These are phyloP conservation scores for Boletellus ananiceps DNA, from an alignment of 768 basidiomycete species.

Conservation along the genomic window DNA sequence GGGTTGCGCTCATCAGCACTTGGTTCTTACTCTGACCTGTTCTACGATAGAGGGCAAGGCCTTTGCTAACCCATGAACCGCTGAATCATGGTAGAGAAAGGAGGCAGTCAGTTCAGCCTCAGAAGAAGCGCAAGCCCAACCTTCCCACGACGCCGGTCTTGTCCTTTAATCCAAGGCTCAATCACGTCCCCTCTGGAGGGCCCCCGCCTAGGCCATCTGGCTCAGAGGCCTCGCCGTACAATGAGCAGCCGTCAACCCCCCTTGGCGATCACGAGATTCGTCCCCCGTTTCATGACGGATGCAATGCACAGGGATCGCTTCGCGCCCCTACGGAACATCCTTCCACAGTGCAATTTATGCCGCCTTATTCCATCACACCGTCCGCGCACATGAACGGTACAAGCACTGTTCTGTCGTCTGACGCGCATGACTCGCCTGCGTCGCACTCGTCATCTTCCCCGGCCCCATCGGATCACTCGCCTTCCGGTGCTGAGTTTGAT, in stretches of 20 bases:
- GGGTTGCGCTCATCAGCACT: conserved; percentile 13
- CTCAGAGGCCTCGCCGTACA: conserved; percentile 8
- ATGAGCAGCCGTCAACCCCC: conserved; percentile 9
- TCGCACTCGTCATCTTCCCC: conserved; percentile 22
- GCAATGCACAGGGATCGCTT: conserved; percentile 16
- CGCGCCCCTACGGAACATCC: conserved; percentile 11
- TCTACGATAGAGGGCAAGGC: conserved; percentile 18
- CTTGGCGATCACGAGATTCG: conserved; percentile 7
- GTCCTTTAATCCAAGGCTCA: conserved; percentile 17
- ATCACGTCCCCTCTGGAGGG: conserved; percentile 21
- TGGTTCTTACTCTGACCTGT: conserved; percentile 11
- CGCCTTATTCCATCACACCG: conserved; percentile 11
- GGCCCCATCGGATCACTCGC: conserved; percentile 22
- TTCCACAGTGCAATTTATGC: conserved; percentile 2
- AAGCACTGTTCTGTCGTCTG: conserved; percentile 7
- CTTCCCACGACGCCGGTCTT: conserved; percentile 12
- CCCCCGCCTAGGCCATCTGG: conserved; percentile 13
- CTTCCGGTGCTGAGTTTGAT: conserved; percentile 10
- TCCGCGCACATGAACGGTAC: conserved; percentile 14
- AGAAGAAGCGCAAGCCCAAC: conserved; percentile 28
- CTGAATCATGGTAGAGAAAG: conserved; percentile 26
- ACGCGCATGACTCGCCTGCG: conserved; percentile 20
- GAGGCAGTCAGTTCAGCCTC: conserved; percentile 9
- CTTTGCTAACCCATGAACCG: conserved; percentile 20
- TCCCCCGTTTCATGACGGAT: conserved; percentile 5